Percentiles rank a stretch among this genome's conserved stretches.
These are phyloP conservation scores for Cadophora malorum DNA, from an alignment of 2,329 filamentous ascomycete species.

Conservation along the genomic window DNA sequence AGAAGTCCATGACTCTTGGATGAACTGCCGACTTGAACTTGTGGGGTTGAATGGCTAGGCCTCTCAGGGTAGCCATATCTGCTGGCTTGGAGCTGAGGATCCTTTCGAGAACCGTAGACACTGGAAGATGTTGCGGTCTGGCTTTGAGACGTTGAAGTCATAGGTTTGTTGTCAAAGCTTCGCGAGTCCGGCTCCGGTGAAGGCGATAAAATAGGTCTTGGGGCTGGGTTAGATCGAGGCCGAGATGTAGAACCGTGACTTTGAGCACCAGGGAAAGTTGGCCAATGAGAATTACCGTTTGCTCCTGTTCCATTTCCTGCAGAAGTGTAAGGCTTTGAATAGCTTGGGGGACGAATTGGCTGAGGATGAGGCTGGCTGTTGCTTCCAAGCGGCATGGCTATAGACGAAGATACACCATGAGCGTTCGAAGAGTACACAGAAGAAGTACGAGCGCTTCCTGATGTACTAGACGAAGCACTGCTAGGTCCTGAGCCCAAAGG, in stretches of 20 bases:
- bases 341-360: neutral
- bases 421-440: slow-evolving; percentile 5
- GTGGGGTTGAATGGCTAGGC: neutral
- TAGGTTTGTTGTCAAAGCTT: neutral
- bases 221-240: neutral
- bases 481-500: neutral
- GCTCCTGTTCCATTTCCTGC: neutral
- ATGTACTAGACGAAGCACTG: slow-evolving; percentile 10
- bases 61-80: neutral
- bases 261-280: neutral
- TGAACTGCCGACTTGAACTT: neutral
- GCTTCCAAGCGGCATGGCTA: neutral
- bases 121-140: neutral
- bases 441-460: neutral
- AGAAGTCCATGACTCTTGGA: neutral
- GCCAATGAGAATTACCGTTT: neutral
- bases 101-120: neutral
- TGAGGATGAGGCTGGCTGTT: neutral
- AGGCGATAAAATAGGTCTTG: neutral
- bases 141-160: neutral
- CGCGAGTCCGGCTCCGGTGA: slow-evolving; percentile 5
- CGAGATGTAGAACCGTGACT: neutral
- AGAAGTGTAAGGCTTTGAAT: neutral
- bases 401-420: neutral
- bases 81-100: neutral